phyloP scores from a whole-genome alignment of 139 green algal species.

The Micractinium conductrix region DNA sequence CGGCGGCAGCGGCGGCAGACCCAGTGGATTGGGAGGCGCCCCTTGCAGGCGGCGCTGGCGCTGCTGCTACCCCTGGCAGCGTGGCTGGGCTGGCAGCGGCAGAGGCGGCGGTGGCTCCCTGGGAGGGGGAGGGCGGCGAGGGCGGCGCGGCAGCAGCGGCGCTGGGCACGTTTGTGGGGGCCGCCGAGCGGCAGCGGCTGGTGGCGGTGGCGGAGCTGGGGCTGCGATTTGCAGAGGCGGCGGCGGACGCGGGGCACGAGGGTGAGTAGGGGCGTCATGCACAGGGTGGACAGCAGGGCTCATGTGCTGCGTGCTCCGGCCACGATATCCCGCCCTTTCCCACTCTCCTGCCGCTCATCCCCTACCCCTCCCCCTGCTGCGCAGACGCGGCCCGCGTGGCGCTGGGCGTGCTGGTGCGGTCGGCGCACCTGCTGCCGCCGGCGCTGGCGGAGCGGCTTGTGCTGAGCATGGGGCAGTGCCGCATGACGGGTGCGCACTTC shows the following conservation, averaged over 20 bases:
- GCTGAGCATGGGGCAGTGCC: conserved; percentile 38
- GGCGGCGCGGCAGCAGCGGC: background rate
- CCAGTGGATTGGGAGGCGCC: conserved; percentile 44
- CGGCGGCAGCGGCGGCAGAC: background rate
- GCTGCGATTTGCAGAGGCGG: conserved; percentile 41
- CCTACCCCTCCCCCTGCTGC: no score
- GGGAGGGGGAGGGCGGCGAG: conserved; percentile 2
- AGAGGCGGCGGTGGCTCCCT: background rate
- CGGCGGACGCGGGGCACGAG: conserved; percentile 8
- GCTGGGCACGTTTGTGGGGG: conserved; percentile 5
- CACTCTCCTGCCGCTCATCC: no score
- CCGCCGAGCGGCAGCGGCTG: conserved; percentile 26
- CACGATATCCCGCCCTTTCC: background rate
- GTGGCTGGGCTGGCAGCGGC: background rate
- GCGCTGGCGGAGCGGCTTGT: conserved; percentile 35
- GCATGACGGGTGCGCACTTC: conserved; percentile 43
- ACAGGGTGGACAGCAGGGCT: background rate
- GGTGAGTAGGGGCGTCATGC: background rate
- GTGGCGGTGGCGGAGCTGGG: conserved; percentile 28
- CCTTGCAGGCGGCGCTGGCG: conserved; percentile 4
- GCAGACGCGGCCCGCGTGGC: conserved; percentile 38
- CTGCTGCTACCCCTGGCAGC: background rate
- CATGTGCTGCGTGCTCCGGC: background rate
- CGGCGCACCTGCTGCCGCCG: conserved; percentile 28
- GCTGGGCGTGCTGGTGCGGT: conserved; percentile 42